phyloP scores from a whole-genome alignment of 2,329 filamentous ascomycete genomes.

The Diaporthe citri region DNA sequence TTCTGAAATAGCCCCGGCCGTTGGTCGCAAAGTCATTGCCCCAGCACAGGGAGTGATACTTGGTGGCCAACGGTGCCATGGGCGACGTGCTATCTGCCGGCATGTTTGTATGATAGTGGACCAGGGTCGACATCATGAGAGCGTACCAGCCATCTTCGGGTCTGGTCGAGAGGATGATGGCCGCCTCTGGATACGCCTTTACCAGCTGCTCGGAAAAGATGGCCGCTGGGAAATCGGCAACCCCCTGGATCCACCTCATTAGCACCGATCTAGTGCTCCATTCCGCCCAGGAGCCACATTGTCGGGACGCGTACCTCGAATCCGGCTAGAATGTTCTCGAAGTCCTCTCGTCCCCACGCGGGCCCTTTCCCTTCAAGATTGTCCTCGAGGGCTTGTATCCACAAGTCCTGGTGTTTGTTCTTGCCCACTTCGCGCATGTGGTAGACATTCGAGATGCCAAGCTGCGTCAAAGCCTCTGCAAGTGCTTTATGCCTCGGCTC shows the following conservation, averaged over 20 bases:
- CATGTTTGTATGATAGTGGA: slow-evolving; percentile 43
- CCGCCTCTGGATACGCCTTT: slow-evolving; percentile 72
- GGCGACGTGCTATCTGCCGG: slow-evolving; percentile 39
- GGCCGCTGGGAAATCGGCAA: slow-evolving; percentile 49
- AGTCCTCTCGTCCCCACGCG: slow-evolving; percentile 45
- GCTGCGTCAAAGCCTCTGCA: slow-evolving; percentile 47
- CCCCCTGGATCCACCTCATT: slow-evolving; percentile 35
- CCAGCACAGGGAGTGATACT: slow-evolving; percentile 48
- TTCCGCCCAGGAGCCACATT: background rate
- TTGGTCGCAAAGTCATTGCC: slow-evolving; percentile 45
- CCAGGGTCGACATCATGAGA: slow-evolving; percentile 52
- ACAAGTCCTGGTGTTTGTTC: slow-evolving; percentile 50
- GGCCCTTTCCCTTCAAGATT: slow-evolving; percentile 46
- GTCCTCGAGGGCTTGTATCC: slow-evolving; percentile 50
- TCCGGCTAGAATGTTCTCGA: slow-evolving; percentile 51
- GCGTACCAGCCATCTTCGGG: slow-evolving; percentile 70
- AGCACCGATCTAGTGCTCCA: background rate
- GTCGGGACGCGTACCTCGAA: slow-evolving; percentile 43
- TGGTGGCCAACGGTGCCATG: slow-evolving; percentile 44
- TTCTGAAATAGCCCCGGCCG: slow-evolving; percentile 44
- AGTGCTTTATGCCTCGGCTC: slow-evolving; percentile 42
- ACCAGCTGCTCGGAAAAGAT: slow-evolving; percentile 69
- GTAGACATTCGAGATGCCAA: slow-evolving; percentile 50
- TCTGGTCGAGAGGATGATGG: slow-evolving; percentile 70
- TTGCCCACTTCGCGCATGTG: slow-evolving; percentile 51